Evolutionary conservation across 108 stramenopile species (phyloP).

Genomic region (Nannochloropsis salina): DNA sequence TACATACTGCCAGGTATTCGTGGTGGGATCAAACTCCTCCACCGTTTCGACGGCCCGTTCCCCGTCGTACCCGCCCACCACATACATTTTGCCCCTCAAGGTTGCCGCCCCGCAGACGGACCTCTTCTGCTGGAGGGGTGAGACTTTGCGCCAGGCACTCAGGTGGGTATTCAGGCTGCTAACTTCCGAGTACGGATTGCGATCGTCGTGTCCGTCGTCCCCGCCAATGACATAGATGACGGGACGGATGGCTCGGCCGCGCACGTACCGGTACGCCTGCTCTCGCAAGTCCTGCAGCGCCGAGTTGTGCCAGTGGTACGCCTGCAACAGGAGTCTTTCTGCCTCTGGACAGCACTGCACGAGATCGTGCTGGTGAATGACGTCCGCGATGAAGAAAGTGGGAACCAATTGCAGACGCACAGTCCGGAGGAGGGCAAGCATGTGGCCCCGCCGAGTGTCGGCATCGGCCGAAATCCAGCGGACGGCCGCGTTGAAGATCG

Average conservation of each 20-base stretch:
- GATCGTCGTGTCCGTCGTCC: conserved; percentile 29
- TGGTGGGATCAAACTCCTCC: conserved; percentile 19
- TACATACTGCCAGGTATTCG: not conserved
- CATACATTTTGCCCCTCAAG: conserved; percentile 13
- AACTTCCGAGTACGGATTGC: conserved; percentile 10
- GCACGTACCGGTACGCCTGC: not conserved
- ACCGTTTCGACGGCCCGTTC: conserved; percentile 17
- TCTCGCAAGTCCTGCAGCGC: not conserved
- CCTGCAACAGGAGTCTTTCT: not conserved
- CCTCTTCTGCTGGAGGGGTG: conserved; percentile 22
- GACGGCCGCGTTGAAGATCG: conserved; percentile 5
- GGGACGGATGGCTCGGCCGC: not conserved
- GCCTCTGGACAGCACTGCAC: not conserved
- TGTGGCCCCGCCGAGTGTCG: not conserved
- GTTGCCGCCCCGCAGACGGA: conserved; percentile 8
- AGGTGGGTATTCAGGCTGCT: not conserved
- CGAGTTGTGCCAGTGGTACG: conserved; percentile 26
- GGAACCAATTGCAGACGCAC: conserved; percentile 12
- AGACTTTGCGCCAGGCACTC: not conserved
- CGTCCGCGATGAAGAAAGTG: not conserved
- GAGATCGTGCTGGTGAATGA: not conserved
- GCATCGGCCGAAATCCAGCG: not conserved
- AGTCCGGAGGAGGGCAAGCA: conserved; percentile 7
- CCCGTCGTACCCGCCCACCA: conserved; percentile 25
- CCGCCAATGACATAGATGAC: conserved; percentile 5